A percentile compares a stretch with the other conserved stretches of the same genome.
Evolutionary conservation across 164 flowering plant species (phyloP).

Genomic region (grape (Vitis vinifera)): ASM3070453v1 NC_081813.1:24160001-24160500

Average conservation of each 20-base stretch:
- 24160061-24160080: too few species aligned
- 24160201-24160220: constrained; percentile 20
- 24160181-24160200: constrained; percentile 1
- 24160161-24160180: background rate
- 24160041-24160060: too few species aligned
- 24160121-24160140: background rate
- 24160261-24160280: constrained; percentile 26
- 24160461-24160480: too few species aligned
- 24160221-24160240: constrained; percentile 36
- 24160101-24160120: too few species aligned
- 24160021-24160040: too few species aligned
- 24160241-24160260: constrained; percentile 28
- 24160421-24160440: background rate
- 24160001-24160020: too few species aligned
- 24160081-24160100: too few species aligned
- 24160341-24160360: constrained; percentile 25
- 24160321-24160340: constrained; percentile 30
- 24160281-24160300: constrained; percentile 28
- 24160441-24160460: background rate
- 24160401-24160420: constrained; percentile 8
- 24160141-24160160: too few species aligned
- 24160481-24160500: too few species aligned
- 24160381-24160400: constrained; percentile 23
- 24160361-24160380: constrained; percentile 29
- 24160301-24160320: constrained; percentile 31